Conservation (phyloP, 208 protist species). For the Leishmania tarentolae region DNA sequence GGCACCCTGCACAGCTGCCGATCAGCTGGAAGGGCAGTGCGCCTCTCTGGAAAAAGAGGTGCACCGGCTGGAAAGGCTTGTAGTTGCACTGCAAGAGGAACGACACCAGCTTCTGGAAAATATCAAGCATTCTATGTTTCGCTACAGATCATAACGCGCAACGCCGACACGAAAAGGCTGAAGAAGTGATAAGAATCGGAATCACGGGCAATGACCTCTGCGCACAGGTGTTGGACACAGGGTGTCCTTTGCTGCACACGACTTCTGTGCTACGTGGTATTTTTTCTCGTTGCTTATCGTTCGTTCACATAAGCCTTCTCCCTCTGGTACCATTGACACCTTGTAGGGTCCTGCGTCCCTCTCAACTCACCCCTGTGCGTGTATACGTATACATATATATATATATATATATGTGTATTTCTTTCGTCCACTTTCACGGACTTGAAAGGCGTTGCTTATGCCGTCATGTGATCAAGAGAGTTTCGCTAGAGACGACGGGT, state of each 20-base stretch:
- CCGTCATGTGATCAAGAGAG: background rate
- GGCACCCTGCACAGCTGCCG: background rate
- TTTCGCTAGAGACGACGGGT: background rate
- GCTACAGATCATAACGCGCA: background rate
- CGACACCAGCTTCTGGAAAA: constrained; percentile 13
- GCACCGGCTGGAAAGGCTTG: constrained; percentile 18
- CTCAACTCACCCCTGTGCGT: too few relatives aligned
- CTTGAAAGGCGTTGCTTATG: background rate
- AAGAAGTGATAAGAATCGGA: background rate
- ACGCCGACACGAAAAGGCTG: background rate
- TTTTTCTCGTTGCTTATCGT: background rate
- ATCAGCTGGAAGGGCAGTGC: constrained; percentile 12
- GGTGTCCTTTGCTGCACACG: background rate
- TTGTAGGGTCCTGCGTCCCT: background rate
- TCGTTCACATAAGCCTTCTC: background rate
- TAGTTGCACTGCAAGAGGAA: constrained; percentile 29
- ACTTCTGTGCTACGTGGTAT: background rate
- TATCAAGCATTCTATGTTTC: constrained; percentile 18
- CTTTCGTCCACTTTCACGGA: too few relatives aligned
- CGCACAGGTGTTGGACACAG: too few relatives aligned
- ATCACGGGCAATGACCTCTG: background rate
- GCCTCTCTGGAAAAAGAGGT: constrained; percentile 18
- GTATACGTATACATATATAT: too few relatives aligned
- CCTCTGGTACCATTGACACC: background rate
- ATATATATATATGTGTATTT: too few relatives aligned